A percentile compares a stretch with the other conserved stretches of the same genome.
Conservation (phyloP, 345 rosid species). For the Physaria fendleri region DNA sequence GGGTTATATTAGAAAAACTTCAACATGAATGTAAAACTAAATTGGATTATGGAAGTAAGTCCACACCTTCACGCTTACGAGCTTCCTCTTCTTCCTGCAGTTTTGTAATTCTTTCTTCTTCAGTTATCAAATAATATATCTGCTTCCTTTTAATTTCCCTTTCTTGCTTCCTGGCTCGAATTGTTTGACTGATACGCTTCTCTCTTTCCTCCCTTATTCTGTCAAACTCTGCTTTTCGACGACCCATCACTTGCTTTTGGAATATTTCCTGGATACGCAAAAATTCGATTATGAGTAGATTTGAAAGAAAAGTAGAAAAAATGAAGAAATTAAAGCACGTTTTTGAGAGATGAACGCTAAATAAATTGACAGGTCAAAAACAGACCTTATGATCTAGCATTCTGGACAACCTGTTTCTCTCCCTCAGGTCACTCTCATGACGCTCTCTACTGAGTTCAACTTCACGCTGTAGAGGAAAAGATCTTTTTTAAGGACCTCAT, state of each 20-base stretch:
- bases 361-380: not conserved
- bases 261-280: constrained; percentile 50
- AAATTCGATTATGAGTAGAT: not conserved
- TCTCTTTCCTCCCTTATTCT: constrained; percentile 55
- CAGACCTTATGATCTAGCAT: constrained; percentile 75
- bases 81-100: constrained; percentile 87
- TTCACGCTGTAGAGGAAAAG: constrained; percentile 64
- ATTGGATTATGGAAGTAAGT: constrained; percentile 5
- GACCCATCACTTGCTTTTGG: constrained; percentile 63
- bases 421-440: constrained; percentile 83
- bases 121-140: constrained; percentile 50
- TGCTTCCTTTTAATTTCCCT: constrained; percentile 70
- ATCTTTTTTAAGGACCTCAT: no score
- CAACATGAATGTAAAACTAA: not conserved
- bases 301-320: no score
- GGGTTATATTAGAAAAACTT: not conserved
- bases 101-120: constrained; percentile 63
- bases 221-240: constrained; percentile 65
- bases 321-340: no score
- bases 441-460: constrained; percentile 72
- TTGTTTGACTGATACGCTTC: constrained; percentile 64
- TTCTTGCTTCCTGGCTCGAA: constrained; percentile 57
- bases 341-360: no score
- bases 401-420: constrained; percentile 63
- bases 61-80: constrained; percentile 61